These are phyloP conservation scores for Chlorociboria aeruginascens DNA, from an alignment of 495 filamentous ascomycete species.

Conservation along the genomic window DNA sequence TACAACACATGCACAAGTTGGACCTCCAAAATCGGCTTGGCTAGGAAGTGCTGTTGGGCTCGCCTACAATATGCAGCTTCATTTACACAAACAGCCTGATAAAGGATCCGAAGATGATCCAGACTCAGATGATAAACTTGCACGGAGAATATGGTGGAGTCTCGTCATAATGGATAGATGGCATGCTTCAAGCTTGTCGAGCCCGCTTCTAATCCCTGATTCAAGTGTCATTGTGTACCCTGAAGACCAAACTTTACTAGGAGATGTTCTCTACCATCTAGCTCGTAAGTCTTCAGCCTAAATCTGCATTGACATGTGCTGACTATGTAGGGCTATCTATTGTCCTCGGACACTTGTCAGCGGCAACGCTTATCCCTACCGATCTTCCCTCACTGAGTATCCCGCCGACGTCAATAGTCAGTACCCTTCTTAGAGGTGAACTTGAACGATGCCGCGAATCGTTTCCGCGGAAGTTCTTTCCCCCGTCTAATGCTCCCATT, in stretches of 20 bases:
- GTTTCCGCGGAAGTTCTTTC: constrained; percentile 26
- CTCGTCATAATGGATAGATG: constrained; percentile 64
- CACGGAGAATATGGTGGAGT: constrained; percentile 62
- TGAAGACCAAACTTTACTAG: constrained; percentile 54
- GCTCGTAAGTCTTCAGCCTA: constrained; percentile 45
- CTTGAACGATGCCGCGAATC: constrained; percentile 35
- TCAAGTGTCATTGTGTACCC: constrained; percentile 46
- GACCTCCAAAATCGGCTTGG: constrained; percentile 28
- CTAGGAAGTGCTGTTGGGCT: constrained; percentile 46
- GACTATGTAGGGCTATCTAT: constrained; percentile 24
- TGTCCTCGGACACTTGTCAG: constrained; percentile 31
- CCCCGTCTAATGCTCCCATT: constrained; percentile 29
- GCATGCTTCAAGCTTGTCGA: constrained; percentile 57
- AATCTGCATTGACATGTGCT: neutral
- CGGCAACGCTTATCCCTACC: constrained; percentile 22
- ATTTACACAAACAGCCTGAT: constrained; percentile 22
- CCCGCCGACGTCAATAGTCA: neutral
- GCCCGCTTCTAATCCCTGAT: constrained; percentile 45
- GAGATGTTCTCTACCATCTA: constrained; percentile 50
- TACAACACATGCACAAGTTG: constrained; percentile 6
- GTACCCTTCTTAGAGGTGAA: constrained; percentile 6
- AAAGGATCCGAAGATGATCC: constrained; percentile 33
- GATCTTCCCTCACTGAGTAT: neutral
- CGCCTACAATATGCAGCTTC: constrained; percentile 45
- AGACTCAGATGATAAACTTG: constrained; percentile 61